Percentiles rank a stretch among this genome's conserved stretches.
Evolutionary conservation across 2,329 filamentous ascomycete species (phyloP).

Genomic region (Tympanopsis confertula): DNA sequence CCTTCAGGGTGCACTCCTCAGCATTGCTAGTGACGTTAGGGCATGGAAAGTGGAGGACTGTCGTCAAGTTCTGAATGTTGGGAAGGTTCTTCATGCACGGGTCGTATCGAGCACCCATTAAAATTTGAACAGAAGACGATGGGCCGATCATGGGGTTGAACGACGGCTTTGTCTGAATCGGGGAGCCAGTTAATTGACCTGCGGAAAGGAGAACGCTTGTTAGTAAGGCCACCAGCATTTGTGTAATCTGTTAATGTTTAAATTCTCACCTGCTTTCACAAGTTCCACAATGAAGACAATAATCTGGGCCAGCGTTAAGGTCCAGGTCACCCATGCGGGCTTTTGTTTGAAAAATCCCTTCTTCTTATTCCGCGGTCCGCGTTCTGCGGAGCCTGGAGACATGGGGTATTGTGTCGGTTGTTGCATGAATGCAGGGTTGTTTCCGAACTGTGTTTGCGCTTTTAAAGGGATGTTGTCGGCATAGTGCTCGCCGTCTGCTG

Average conservation of each 20-base stretch:
- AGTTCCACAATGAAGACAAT: conserved; percentile 59
- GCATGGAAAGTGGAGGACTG: conserved; percentile 41
- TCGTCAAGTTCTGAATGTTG: conserved; percentile 24
- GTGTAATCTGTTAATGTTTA: conserved; percentile 1
- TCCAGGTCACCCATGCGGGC: conserved; percentile 53
- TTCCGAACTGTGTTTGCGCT: neutral
- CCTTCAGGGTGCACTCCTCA: conserved; percentile 45
- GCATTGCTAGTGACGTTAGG: conserved; percentile 41
- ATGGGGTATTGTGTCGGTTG: neutral
- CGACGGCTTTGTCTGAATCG: conserved; percentile 45
- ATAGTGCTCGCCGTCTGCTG: neutral
- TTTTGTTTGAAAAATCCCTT: conserved; percentile 1
- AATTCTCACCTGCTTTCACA: conserved; percentile 29
- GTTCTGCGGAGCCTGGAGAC: neutral
- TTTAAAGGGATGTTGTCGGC: neutral
- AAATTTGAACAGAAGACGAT: conserved; percentile 58
- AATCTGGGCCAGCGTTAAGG: conserved; percentile 48
- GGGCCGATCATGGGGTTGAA: conserved; percentile 72
- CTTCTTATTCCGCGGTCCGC: neutral
- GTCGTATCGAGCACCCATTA: conserved; percentile 64
- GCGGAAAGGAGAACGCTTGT: conserved; percentile 6
- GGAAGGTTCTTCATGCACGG: conserved; percentile 60
- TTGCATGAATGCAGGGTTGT: neutral
- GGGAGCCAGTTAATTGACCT: conserved; percentile 47
- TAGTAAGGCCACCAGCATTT: conserved; percentile 7